phyloP scores from a whole-genome alignment of 2,329 filamentous ascomycete genomes.

The Penicillium sp. region DNA sequence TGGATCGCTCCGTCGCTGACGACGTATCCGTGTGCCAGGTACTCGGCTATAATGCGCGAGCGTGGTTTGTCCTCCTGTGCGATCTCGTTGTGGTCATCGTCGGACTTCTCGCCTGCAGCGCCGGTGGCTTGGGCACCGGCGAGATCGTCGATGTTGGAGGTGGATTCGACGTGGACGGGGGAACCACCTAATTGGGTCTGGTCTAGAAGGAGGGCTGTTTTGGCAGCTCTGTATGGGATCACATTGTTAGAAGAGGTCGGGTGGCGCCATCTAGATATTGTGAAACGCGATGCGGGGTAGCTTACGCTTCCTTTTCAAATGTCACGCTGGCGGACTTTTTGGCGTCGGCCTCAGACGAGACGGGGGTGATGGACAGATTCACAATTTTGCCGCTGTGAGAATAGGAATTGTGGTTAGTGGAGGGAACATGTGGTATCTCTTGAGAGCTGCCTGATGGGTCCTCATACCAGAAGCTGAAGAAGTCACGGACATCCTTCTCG shows the following conservation, averaged over 20 bases:
- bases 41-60: constrained; percentile 90
- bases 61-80: constrained; percentile 97
- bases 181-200: constrained; percentile 86
- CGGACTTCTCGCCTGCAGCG: constrained; percentile 53
- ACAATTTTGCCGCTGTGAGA: constrained; percentile 84
- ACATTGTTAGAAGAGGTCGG: constrained; percentile 4
- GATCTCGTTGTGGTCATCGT: constrained; percentile 71
- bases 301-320: constrained; percentile 88
- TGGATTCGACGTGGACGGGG: constrained; percentile 77
- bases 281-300: constrained; percentile 30
- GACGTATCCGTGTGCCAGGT: constrained; percentile 91
- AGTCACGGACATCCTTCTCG: constrained; percentile 91
- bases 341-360: constrained; percentile 58
- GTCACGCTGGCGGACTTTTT: constrained; percentile 86
- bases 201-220: constrained; percentile 94
- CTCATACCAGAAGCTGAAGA: constrained; percentile 91
- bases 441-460: neutral
- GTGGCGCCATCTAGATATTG: constrained; percentile 11
- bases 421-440: neutral
- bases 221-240: constrained; percentile 65
- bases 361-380: constrained; percentile 73
- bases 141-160: constrained; percentile 67
- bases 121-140: constrained; percentile 63
- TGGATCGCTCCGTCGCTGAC: constrained; percentile 78
- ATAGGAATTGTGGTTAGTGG: constrained; percentile 22